phyloP scores from a whole-genome alignment of 768 basidiomycete genomes.

The Clathrus columnatus region DNA sequence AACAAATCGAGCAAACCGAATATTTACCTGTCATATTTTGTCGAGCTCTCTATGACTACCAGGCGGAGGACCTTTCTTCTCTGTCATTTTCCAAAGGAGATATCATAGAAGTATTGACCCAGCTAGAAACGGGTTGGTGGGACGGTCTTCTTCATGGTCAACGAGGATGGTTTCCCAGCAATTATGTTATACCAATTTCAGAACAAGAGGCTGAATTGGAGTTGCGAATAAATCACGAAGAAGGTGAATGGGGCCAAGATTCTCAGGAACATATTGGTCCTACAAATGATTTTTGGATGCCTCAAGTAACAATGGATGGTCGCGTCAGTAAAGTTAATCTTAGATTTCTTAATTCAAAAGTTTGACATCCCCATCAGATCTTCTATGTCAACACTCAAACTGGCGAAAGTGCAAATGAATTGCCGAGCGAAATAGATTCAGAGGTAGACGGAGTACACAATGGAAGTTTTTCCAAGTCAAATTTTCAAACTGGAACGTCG shows the following conservation, averaged over 20 bases:
- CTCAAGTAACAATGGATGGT: slow-evolving; percentile 32
- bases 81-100: slow-evolving; percentile 82
- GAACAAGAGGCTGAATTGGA: slow-evolving; percentile 67
- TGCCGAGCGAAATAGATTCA: slow-evolving; percentile 20
- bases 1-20: not conserved
- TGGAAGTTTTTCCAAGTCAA: slow-evolving; percentile 12
- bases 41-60: slow-evolving; percentile 85
- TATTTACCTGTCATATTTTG: slow-evolving; percentile 55
- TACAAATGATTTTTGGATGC: slow-evolving; percentile 33
- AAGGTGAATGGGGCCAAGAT: not conserved
- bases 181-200: slow-evolving; percentile 76
- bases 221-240: not conserved
- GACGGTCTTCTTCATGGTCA: slow-evolving; percentile 85
- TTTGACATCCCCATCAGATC: slow-evolving; percentile 24
- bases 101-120: slow-evolving; percentile 88
- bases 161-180: slow-evolving; percentile 96
- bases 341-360: not conserved
- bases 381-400: slow-evolving; percentile 34
- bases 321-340: slow-evolving; percentile 22
- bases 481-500: slow-evolving; percentile 32
- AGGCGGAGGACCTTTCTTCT: slow-evolving; percentile 79
- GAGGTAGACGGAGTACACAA: slow-evolving; percentile 9
- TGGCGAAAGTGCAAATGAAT: slow-evolving; percentile 25
- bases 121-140: slow-evolving; percentile 96
- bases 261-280: slow-evolving; percentile 5